Percentiles rank a stretch among this genome's conserved stretches.
Evolutionary conservation across 495 filamentous ascomycete genomes (phyloP).

Genomic region (Hypoxylon subgilvum): DNA sequence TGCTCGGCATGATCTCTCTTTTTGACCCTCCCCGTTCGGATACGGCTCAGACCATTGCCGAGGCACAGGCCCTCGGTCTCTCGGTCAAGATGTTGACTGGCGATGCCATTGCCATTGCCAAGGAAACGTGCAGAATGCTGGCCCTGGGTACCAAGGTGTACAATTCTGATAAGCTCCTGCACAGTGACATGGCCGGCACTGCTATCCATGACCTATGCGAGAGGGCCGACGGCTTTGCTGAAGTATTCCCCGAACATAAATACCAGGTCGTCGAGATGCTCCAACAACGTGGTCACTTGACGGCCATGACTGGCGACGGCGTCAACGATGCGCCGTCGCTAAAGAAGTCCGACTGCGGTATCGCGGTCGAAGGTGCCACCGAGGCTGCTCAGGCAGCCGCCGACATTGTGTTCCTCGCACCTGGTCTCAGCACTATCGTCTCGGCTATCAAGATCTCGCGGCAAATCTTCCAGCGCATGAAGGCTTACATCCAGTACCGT

Average conservation of each 20-base stretch:
- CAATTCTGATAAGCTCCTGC: constrained; percentile 81
- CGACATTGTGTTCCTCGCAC: constrained; percentile 88
- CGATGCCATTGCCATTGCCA: constrained; percentile 88
- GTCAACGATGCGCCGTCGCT: constrained; percentile 95
- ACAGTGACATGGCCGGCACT: constrained; percentile 85
- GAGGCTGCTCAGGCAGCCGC: constrained; percentile 89
- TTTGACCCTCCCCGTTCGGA: constrained; percentile 87
- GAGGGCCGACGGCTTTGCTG: constrained; percentile 88
- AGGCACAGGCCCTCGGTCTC: constrained; percentile 82
- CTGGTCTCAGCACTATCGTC: constrained; percentile 88
- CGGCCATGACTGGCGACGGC: constrained; percentile 96
- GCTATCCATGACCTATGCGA: constrained; percentile 91
- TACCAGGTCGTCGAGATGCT: constrained; percentile 96
- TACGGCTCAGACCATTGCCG: constrained; percentile 82
- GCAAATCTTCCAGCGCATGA: constrained; percentile 95
- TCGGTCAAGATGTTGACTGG: constrained; percentile 94
- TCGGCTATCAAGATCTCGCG: constrained; percentile 89
- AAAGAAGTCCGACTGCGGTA: constrained; percentile 91
- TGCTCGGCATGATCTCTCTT: constrained; percentile 90
- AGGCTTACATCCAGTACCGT: constrained; percentile 92
- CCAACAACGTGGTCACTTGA: constrained; percentile 90
- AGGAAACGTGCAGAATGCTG: constrained; percentile 84
- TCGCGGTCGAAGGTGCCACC: constrained; percentile 88
- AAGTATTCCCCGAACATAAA: constrained; percentile 96
- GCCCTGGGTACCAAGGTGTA: constrained; percentile 91